Evolutionary conservation across 2,329 filamentous ascomycete species (phyloP).

Genomic region (Phyllosticta citriasiana): DNA sequence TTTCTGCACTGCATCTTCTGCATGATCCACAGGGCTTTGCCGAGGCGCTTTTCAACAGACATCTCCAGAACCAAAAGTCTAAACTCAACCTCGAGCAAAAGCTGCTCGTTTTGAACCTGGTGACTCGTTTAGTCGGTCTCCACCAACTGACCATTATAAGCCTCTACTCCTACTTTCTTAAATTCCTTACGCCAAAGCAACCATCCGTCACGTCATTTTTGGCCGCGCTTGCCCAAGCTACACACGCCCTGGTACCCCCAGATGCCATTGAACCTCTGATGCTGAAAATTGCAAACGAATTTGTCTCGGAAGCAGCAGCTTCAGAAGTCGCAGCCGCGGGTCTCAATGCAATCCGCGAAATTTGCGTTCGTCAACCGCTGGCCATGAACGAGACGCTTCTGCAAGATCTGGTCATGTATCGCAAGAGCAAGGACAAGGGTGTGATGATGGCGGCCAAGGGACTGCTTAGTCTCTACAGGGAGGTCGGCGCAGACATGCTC

Average conservation of each 20-base stretch:
- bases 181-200: conserved; percentile 76
- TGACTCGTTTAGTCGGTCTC: conserved; percentile 81
- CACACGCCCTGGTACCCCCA: conserved; percentile 82
- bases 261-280: conserved; percentile 85
- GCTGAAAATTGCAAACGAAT: conserved; percentile 95
- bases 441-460: conserved; percentile 98
- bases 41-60: conserved; percentile 80
- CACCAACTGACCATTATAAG: conserved; percentile 85
- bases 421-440: conserved; percentile 96
- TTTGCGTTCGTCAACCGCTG: conserved; percentile 85
- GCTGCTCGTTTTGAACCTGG: conserved; percentile 78
- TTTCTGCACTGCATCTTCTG: conserved; percentile 86
- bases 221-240: conserved; percentile 82
- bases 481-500: conserved; percentile 81
- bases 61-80: conserved; percentile 76
- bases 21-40: conserved; percentile 93
- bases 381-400: conserved; percentile 94
- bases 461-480: conserved; percentile 78
- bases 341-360: conserved; percentile 87
- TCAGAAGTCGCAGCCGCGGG: conserved; percentile 85
- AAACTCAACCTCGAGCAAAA: conserved; percentile 83
- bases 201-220: conserved; percentile 87
- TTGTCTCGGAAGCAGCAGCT: conserved; percentile 88
- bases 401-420: conserved; percentile 90
- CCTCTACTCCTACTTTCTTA: conserved; percentile 94